A percentile compares a stretch with the other conserved stretches of the same genome.
These are phyloP conservation scores for Sordariomycetes sp. DNA, from an alignment of 2,329 filamentous ascomycete genomes.

Conservation along the genomic window DNA sequence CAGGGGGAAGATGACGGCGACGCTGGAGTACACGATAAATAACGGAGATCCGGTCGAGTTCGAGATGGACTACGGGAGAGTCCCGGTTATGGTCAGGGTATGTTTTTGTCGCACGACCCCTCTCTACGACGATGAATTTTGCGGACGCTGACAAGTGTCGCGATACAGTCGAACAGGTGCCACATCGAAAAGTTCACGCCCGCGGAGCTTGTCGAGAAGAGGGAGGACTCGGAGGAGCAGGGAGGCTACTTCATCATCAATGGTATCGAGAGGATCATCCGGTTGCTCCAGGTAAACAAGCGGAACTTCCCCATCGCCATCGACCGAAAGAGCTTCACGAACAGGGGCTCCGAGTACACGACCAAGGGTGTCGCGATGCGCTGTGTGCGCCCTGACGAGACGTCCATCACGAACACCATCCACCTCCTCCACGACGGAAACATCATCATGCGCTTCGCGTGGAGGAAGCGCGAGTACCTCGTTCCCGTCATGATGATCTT, in stretches of 20 bases:
- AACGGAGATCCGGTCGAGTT: constrained; percentile 74
- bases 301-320: constrained; percentile 95
- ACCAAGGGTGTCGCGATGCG: constrained; percentile 83
- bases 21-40: constrained; percentile 78
- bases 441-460: constrained; percentile 93
- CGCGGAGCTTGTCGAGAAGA: constrained; percentile 65
- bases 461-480: constrained; percentile 95
- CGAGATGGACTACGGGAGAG: constrained; percentile 70
- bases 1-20: constrained; percentile 70
- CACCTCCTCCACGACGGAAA: constrained; percentile 95
- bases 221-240: constrained; percentile 92
- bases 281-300: constrained; percentile 78
- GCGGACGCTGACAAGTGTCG: neutral
- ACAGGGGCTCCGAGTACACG: constrained; percentile 77
- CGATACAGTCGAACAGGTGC: constrained; percentile 64
- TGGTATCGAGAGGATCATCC: constrained; percentile 92
- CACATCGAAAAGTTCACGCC: constrained; percentile 81
- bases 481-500: constrained; percentile 93
- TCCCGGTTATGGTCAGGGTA: constrained; percentile 90
- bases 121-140: neutral
- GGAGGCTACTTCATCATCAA: constrained; percentile 98
- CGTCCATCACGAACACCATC: constrained; percentile 91
- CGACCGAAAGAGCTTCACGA: constrained; percentile 76
- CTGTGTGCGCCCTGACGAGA: constrained; percentile 91
- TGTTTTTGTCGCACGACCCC: constrained; percentile 13